These are phyloP conservation scores for Thalia dealbata DNA, from an alignment of 176 grass and related monocot species.

Conservation along the genomic window DNA sequence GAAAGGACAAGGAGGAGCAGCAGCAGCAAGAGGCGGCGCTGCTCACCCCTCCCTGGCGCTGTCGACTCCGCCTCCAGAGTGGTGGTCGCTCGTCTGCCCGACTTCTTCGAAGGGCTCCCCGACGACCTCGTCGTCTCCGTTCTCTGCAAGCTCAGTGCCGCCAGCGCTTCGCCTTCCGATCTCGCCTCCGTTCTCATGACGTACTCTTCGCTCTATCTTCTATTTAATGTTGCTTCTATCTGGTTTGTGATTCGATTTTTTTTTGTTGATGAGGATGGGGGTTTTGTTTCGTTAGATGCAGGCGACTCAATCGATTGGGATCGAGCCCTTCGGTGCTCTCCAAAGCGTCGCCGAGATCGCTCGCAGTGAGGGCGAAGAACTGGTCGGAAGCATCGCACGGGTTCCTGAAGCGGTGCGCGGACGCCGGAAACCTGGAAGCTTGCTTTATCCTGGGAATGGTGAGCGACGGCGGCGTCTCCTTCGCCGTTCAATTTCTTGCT, in stretches of 20 bases:
- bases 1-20: background rate
- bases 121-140: slow-evolving; percentile 54
- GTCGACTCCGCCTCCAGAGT: background rate
- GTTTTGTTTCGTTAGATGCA: slow-evolving; percentile 33
- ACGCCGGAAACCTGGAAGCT: slow-evolving; percentile 51
- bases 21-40: background rate
- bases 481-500: background rate
- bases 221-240: background rate
- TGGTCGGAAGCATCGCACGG: slow-evolving; percentile 44
- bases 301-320: slow-evolving; percentile 37
- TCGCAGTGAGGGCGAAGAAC: slow-evolving; percentile 16
- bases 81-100: background rate
- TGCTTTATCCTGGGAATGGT: slow-evolving; percentile 79
- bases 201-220: slow-evolving; percentile 5
- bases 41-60: background rate
- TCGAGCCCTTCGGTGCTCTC: slow-evolving; percentile 28
- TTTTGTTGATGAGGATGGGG: background rate
- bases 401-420: slow-evolving; percentile 43
- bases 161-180: slow-evolving; percentile 26
- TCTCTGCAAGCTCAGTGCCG: slow-evolving; percentile 24
- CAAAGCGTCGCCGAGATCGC: slow-evolving; percentile 25
- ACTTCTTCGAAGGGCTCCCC: slow-evolving; percentile 50
- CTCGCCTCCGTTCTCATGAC: slow-evolving; percentile 29
- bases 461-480: background rate
- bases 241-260: background rate